Evolutionary conservation across 257 asterid genomes (phyloP), one percentile per base, ranked within the genome.

Genomic region (Solanum corneliomulleri): DNA sequence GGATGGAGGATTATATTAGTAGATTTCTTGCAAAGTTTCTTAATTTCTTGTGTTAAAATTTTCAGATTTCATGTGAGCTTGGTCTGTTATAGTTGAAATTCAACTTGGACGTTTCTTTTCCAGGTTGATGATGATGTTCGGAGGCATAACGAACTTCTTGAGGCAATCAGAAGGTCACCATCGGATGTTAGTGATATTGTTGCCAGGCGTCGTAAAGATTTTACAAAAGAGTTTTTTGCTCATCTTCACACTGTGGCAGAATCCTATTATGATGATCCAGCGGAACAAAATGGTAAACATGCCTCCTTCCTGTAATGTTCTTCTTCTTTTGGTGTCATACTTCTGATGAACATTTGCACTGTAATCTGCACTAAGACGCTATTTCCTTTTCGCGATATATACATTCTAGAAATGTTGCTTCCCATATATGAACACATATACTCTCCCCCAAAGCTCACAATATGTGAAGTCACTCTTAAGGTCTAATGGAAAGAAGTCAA

Each of bases 201-300:
- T 82, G 86, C 98, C 52, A 92, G 92, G 91, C 98, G 98, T 70
- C 99, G 99, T 60, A 97, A 97, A 89, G 98, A 96, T 91, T 97
- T 97, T 92, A 97, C 99, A 1, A 92, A 94, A 86, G 99, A 97
- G 87, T 97, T 97, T 89, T 97, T 97, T 86, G 93, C 87, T 84
- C 99, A 96, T 91, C 91, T 97, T 87, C 93, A 92, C 83, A 92
- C 94, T 16, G 95, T 97, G 82, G 98, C 98, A 47, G 96, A 94
- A 88, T 95, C 99, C 33, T 93, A 92, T 88, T 93, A 91, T 75
- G 96, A 93, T 60, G 91, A 96, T 90, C 97, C 94, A 66, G 86
- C 91, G 25, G 98, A 96, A 89, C 98, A 95, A 93, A 93, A 93
- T 88, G 98, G 99, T 95, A 88, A 91, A 80, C 52, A 27, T 45